Evolutionary conservation across 305 asterid genomes (phyloP).

Genomic region (Withania somnifera): DNA sequence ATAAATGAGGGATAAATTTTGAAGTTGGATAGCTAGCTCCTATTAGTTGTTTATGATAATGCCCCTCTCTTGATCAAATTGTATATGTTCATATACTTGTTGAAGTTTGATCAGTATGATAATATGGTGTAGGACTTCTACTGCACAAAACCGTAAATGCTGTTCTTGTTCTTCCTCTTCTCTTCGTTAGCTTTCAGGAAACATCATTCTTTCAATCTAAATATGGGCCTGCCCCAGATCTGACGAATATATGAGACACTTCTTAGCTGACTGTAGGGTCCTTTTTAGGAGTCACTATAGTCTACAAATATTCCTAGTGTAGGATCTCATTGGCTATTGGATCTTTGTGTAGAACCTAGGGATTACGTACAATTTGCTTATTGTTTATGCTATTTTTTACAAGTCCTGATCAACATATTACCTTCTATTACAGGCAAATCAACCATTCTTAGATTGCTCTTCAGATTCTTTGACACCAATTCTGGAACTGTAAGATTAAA

Average conservation of each 20-base stretch:
- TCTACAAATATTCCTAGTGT: neutral
- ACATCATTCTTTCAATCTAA: neutral
- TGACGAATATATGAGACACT: neutral
- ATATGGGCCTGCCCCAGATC: neutral
- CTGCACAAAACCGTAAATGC: neutral
- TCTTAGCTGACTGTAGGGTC: neutral
- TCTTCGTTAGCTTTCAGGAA: neutral
- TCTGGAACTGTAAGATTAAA: constrained; percentile 64
- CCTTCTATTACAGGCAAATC: constrained; percentile 67
- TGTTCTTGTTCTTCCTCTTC: neutral
- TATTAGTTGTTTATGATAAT: neutral
- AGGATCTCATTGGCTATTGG: neutral
- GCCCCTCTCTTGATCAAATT: neutral
- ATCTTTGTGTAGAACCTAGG: neutral
- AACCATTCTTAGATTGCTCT: constrained; percentile 86
- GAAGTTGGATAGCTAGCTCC: neutral
- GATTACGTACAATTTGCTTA: neutral
- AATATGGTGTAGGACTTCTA: neutral
- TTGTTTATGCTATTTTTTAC: neutral
- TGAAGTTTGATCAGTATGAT: neutral
- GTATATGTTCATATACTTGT: neutral
- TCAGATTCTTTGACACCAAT: constrained; percentile 77
- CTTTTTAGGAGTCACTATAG: neutral
- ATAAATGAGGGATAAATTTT: neutral
- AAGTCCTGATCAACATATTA: constrained; percentile 1